These are phyloP conservation scores for Rhododendron mucronatum DNA, from an alignment of 148 eudicot species.

Conservation along the genomic window DNA sequence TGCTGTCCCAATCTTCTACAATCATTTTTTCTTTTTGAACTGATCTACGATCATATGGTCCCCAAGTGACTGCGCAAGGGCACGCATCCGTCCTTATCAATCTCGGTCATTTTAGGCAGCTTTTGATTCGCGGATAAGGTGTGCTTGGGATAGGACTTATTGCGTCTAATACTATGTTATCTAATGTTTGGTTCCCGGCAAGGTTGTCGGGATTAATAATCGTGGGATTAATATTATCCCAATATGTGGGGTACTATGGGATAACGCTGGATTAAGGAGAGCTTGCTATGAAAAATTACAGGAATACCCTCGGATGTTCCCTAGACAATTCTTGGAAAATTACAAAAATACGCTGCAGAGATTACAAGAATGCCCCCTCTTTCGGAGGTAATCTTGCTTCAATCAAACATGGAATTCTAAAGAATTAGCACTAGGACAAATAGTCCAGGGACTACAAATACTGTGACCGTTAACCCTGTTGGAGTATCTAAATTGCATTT, in stretches of 20 bases:
- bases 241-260: background rate
- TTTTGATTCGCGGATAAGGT: background rate
- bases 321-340: too few species aligned
- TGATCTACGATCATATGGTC: background rate
- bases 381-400: too few species aligned
- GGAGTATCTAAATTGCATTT: background rate
- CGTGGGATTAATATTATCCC: background rate
- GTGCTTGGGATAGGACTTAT: background rate
- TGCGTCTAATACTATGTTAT: too few species aligned
- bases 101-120: background rate
- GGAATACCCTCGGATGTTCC: too few species aligned
- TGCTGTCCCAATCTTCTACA: background rate
- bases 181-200: background rate
- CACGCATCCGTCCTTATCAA: background rate
- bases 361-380: too few species aligned
- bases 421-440: too few species aligned
- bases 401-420: too few species aligned
- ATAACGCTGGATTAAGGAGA: background rate
- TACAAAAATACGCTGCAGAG: too few species aligned
- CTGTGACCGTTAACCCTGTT: too few species aligned
- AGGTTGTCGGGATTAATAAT: background rate
- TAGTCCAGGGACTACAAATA: too few species aligned
- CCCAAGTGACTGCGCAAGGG: background rate
- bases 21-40: background rate
- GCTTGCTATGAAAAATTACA: background rate